Conservation (phyloP, 176 grass and related monocot genomes). For the Olyra latifolia region DNA sequence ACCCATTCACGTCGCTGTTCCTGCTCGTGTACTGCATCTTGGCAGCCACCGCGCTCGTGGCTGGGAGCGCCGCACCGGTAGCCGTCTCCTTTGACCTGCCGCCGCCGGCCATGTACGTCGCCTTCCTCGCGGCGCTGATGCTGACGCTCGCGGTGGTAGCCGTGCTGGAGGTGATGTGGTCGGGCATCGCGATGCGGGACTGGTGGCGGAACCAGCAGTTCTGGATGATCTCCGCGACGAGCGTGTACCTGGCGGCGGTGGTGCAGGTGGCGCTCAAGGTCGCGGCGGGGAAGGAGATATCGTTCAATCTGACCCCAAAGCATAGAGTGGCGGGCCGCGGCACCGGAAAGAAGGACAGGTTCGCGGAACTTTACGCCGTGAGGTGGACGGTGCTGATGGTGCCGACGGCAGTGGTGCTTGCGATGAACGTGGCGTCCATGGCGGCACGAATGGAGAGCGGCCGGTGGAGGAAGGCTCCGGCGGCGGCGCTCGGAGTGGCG, state of each 20-base stretch:
- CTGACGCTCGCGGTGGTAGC: slow-evolving; percentile 29
- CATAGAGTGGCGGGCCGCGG: not conserved
- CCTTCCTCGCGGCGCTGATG: slow-evolving; percentile 33
- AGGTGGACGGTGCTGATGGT: slow-evolving; percentile 35
- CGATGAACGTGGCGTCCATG: slow-evolving; percentile 24
- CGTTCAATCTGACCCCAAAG: slow-evolving; percentile 30
- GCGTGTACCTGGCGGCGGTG: slow-evolving; percentile 28
- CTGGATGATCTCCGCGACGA: slow-evolving; percentile 43
- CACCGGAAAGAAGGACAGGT: not conserved
- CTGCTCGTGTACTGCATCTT: slow-evolving; percentile 21
- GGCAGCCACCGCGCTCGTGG: too few species aligned
- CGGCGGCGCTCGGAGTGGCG: not conserved
- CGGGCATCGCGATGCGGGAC: slow-evolving; percentile 6
- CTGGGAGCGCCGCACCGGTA: too few species aligned
- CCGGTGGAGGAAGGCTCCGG: not conserved
- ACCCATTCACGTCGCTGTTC: slow-evolving; percentile 40
- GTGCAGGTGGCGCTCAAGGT: slow-evolving; percentile 40
- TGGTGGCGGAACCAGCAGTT: slow-evolving; percentile 48
- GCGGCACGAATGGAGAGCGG: not conserved
- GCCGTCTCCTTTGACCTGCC: not conserved
- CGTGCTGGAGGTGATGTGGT: slow-evolving; percentile 35
- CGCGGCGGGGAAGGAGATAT: slow-evolving; percentile 9
- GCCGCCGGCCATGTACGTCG: slow-evolving; percentile 13
- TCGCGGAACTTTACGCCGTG: slow-evolving; percentile 32
- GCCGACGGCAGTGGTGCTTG: not conserved